Evolutionary conservation across 495 filamentous ascomycete species (phyloP), one percentile per base, ranked within the genome.

Genomic region (Penicillium lividum): DNA sequence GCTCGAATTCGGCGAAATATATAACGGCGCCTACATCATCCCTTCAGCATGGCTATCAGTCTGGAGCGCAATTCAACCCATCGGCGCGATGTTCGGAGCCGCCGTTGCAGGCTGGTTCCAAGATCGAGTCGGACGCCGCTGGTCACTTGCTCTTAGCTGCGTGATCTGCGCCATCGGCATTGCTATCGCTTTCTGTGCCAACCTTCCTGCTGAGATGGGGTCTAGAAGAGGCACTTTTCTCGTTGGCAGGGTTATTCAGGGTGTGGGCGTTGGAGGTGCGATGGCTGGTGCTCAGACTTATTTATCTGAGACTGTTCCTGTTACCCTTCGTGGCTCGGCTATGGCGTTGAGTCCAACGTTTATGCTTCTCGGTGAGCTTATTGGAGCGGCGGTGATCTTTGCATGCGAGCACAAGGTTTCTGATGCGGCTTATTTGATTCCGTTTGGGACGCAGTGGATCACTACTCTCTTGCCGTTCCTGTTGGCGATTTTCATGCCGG

Each of bases 21-120:
- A 71, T 40, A 52, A 71, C 15, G 65, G 53, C 10, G 34, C 68
- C 45, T 73, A 74, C 34, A 81, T 79, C 59, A 74, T 79, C 54
- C 77, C 75, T 3, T 72, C 77, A 28, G 44, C 72, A 51, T 81
- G 78, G 77, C 71, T 81, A 7, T 68, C 72, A 0, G 64, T 81
- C 11, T 81, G 77, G 77, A 73, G 69, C 53, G 60, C 74, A n/a
- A 64, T 71, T 3, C 65, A 61, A 10, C 72, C 74, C 0, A 57
- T 76, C 30, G 74, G 76, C 6, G 70, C 72, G n/a, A 69, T 78
- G 57, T 25, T 73, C 25, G 76, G 78, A 13, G 58, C 75, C 3
- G 29, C 73, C 0, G 53, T 55, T 9, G 78, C 66, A 34, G 78
- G 74, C 3, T 71, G 61, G 54, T 56, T 75, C 6, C 77, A 79